phyloP scores from a whole-genome alignment of 345 rosid genomes.

The Gossypium stocksii region DNA sequence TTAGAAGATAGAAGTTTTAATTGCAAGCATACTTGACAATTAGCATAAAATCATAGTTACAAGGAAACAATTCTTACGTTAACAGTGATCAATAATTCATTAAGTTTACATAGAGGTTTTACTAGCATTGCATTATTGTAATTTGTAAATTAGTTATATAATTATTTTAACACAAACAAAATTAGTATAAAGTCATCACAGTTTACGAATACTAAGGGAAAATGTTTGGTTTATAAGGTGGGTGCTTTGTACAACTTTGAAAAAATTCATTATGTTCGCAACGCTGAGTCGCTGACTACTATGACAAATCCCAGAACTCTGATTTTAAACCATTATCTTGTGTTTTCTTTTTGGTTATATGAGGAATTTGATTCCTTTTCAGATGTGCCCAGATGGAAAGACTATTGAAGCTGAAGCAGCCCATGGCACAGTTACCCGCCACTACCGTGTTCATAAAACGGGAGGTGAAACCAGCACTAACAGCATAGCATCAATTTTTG shows the following conservation, averaged over 20 bases:
- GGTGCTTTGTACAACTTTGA: neutral
- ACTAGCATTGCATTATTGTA: neutral
- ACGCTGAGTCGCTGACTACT: neutral
- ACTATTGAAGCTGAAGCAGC: constrained; percentile 90
- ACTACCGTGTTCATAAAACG: constrained; percentile 77
- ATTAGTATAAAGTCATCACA: neutral
- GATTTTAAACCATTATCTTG: neutral
- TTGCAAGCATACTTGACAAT: neutral
- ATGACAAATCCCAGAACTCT: neutral
- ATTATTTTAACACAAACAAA: neutral
- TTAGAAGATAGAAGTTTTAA: neutral
- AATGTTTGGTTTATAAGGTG: neutral
- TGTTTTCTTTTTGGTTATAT: neutral
- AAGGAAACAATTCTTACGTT: too few species aligned
- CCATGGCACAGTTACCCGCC: constrained; percentile 85
- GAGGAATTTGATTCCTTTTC: constrained; percentile 16
- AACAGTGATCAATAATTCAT: neutral
- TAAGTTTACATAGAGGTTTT: neutral
- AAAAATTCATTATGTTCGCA: neutral
- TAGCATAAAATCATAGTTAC: neutral
- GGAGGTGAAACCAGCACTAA: constrained; percentile 90
- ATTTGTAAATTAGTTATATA: neutral
- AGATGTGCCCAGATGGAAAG: constrained; percentile 95
- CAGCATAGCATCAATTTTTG: constrained; percentile 85
- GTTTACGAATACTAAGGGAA: neutral